Conservation (phyloP, 1,284 basidiomycete genomes). For the Trametes pubescens region DNA sequence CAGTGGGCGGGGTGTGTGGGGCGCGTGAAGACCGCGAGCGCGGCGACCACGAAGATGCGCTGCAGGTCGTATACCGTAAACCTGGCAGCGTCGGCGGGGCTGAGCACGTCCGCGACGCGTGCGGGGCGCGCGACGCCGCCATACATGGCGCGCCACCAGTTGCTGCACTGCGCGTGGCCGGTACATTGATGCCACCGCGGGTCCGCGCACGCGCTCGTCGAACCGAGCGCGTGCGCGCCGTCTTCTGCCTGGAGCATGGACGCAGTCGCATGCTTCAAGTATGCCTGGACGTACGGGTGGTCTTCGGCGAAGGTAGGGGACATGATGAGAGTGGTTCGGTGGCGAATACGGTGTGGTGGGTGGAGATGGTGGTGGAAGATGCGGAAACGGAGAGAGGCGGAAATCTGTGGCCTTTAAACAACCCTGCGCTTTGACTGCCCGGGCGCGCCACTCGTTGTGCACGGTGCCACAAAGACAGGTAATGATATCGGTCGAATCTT, state of each 20-base stretch:
- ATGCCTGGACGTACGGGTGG: conserved; percentile 14
- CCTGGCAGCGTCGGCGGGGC: neutral
- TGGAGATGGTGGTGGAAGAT: neutral
- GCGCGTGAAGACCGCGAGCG: conserved; percentile 30
- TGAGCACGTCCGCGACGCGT: conserved; percentile 14
- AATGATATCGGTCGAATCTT: neutral
- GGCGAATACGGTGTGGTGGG: neutral
- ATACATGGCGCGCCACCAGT: conserved; percentile 22
- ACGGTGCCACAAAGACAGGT: conserved; percentile 14
- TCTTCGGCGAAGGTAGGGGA: neutral
- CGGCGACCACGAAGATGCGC: conserved; percentile 36
- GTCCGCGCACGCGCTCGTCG: neutral
- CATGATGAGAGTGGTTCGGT: neutral
- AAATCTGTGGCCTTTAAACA: neutral
- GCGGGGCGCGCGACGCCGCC: conserved; percentile 17
- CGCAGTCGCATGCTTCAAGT: neutral
- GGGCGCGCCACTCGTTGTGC: neutral
- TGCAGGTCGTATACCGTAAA: conserved; percentile 16
- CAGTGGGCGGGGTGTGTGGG: conserved; percentile 33
- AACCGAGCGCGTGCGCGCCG: neutral
- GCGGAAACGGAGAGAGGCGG: neutral
- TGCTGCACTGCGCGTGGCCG: neutral
- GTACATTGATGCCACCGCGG: conserved; percentile 9
- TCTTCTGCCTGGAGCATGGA: conserved; percentile 1
- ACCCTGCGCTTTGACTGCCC: neutral